Base-by-base conservation (phyloP, 2,329 filamentous ascomycete genomes). In the Scorias spongiosa region DNA sequence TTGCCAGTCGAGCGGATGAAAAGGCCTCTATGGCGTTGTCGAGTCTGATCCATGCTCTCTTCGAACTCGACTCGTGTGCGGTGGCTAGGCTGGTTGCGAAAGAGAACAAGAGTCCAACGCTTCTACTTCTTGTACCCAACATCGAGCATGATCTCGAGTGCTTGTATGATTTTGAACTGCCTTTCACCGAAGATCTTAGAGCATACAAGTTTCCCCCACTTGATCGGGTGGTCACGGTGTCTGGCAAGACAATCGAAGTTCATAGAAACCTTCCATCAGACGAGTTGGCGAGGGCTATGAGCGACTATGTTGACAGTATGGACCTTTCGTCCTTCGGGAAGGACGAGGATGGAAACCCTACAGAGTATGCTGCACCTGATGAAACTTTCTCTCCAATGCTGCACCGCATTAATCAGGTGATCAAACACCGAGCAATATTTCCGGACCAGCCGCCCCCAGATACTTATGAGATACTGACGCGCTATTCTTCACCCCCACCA, bases 191-290 rank as follows among this genome's bases (percentile, higher is more conserved):
- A 66, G 91, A 98, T 57, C 71, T 95, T 40, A 77, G 91, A 30
- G 74, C 74, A n/a, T 96, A 95, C 60, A 81, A 80, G 46, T 98
- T 98, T 52, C 87, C 91, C 5, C 85, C 89, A 0, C 67, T 98
- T 10, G 88, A 94, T 58, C 82, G 77, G 48, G 81, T 96, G 26
- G 67, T 94, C 47, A 95, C 88, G 0, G 74, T 93, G n/a, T 86
- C 80, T 10, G 89, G 89, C 1, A 83, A 84, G 50, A 73, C 75
- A 8, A 67, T 95, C 41, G 84, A 76, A 10, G 79, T 89, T 53
- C 88, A 98, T 55, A 81, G 85, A 30, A 80, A 93, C 47, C 69
- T 98, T 2, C 91, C 91, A 0, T 80, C 69, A 9, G 72, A 83
- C 2, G 76, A 84, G 29, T 70, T 98, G 18, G 72, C 76, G 43